Conservation (phyloP, 305 asterid species). For the Solanum hybrid region DNA sequence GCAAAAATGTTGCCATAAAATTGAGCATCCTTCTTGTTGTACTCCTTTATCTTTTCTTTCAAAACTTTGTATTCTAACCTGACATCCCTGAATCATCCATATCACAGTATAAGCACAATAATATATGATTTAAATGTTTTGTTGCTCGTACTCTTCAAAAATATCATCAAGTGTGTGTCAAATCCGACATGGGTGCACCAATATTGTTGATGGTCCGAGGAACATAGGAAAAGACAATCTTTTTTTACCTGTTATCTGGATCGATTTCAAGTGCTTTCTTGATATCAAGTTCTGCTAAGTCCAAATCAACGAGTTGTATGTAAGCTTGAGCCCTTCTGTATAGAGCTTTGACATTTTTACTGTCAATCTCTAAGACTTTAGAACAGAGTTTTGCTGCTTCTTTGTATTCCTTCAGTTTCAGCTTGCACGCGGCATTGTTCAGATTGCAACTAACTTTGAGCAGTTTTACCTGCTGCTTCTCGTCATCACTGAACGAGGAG, state of each 20-base stretch:
- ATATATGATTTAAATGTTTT: neutral
- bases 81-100: conserved; percentile 22
- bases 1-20: conserved; percentile 27
- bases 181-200: neutral
- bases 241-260: conserved; percentile 18
- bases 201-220: neutral
- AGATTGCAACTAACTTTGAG: conserved; percentile 51
- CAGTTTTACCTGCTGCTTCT: conserved; percentile 51
- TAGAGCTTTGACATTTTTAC: conserved; percentile 18
- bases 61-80: conserved; percentile 23
- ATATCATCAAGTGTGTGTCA: rapidly evolving
- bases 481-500: conserved; percentile 57
- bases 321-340: conserved; percentile 28
- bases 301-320: conserved; percentile 16
- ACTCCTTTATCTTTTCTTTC: conserved; percentile 28
- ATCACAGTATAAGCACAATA: neutral
- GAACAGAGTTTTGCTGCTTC: conserved; percentile 58
- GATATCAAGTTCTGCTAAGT: conserved; percentile 22
- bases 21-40: conserved; percentile 28
- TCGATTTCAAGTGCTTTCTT: conserved; percentile 29
- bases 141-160: neutral
- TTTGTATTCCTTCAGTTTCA: conserved; percentile 56
- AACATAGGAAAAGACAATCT: neutral
- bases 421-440: conserved; percentile 70
- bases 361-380: conserved; percentile 32